Conservation (phyloP, 2,329 filamentous ascomycete genomes). For the Pleoardoris graminearum region DNA sequence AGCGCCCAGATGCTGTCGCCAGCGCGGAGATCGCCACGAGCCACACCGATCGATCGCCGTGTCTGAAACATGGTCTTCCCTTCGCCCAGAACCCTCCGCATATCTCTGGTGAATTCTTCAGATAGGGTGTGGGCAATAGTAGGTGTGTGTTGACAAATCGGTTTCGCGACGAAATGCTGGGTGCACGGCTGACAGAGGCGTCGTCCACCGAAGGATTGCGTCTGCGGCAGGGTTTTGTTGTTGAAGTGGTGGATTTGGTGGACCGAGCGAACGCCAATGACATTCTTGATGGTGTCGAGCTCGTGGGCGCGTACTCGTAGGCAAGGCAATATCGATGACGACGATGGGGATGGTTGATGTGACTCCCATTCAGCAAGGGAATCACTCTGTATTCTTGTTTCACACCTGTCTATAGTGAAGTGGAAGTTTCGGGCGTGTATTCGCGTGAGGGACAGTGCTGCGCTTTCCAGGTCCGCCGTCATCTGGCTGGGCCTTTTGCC, state of each 20-base stretch:
- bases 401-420: background rate
- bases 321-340: background rate
- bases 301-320: conserved; percentile 13
- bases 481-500: background rate
- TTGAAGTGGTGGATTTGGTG: background rate
- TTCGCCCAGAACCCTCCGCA: conserved; percentile 1
- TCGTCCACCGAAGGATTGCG: background rate
- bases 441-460: conserved; percentile 1
- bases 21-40: background rate
- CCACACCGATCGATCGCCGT: conserved; percentile 1
- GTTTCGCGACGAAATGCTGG: conserved; percentile 2
- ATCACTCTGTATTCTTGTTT: background rate
- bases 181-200: background rate
- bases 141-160: conserved; percentile 3
- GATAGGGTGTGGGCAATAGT: background rate
- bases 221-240: background rate
- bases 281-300: conserved; percentile 7
- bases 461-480: background rate
- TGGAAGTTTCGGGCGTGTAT: background rate
- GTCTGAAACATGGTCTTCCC: conserved; percentile 5
- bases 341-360: background rate
- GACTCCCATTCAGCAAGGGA: background rate
- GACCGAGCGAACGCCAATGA: background rate
- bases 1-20: conserved; percentile 18
- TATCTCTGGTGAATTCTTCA: conserved; percentile 6